A percentile compares a stretch with the other conserved stretches of the same genome.
Evolutionary conservation across 345 rosid species (phyloP).

Genomic region (Erucastrum elatum): DNA sequence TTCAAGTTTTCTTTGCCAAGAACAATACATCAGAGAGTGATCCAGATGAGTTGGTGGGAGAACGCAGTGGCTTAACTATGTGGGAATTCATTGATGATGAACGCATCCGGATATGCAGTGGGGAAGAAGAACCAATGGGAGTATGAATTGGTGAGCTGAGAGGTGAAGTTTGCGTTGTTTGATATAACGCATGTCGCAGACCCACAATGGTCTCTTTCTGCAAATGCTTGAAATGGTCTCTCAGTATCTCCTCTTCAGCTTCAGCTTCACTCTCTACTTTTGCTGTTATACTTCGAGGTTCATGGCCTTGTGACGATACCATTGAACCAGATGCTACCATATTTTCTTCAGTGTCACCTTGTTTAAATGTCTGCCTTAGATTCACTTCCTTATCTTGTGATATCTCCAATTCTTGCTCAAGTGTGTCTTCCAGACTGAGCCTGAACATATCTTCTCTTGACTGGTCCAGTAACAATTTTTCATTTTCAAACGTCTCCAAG

Average conservation of each 20-base stretch:
- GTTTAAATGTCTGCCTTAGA: conserved; percentile 32
- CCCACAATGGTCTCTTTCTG: conserved; percentile 24
- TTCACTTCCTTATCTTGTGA: conserved; percentile 31
- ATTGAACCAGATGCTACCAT: neutral
- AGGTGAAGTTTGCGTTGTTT: conserved; percentile 31
- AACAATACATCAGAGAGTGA: conserved; percentile 38
- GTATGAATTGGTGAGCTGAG: conserved; percentile 37
- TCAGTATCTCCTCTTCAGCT: neutral
- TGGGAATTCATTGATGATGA: conserved; percentile 27
- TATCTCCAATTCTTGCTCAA: conserved; percentile 29
- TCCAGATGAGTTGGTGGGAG: conserved; percentile 34
- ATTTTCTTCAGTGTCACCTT: conserved; percentile 23
- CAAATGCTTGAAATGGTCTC: neutral
- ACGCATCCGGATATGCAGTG: conserved; percentile 31
- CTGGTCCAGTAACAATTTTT: conserved; percentile 5
- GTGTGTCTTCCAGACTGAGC: conserved; percentile 24
- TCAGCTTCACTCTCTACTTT: conserved; percentile 2
- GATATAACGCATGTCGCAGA: conserved; percentile 32
- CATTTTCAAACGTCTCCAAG: conserved; percentile 2
- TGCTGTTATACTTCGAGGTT: conserved; percentile 20
- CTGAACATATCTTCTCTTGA: conserved; percentile 19
- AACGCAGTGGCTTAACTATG: conserved; percentile 37
- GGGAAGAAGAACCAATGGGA: conserved; percentile 31
- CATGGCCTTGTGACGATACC: neutral
- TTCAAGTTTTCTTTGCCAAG: conserved; percentile 25